phyloP scores from a whole-genome alignment of 2,329 filamentous ascomycete species.

The Triangularia verruculosa region DNA sequence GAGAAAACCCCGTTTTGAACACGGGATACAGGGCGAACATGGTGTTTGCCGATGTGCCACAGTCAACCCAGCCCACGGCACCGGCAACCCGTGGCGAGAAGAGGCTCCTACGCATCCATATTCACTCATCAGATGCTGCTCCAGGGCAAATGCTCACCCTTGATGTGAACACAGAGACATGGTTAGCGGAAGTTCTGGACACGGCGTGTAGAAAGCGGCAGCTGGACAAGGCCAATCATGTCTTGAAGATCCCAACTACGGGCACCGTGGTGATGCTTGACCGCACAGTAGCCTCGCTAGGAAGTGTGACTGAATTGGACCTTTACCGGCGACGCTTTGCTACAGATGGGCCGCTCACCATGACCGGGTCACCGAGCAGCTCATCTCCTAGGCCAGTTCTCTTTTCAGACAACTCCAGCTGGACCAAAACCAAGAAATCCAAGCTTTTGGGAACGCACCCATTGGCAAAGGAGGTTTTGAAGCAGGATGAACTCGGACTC shows the following conservation, averaged over 20 bases:
- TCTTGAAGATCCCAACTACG: slow-evolving; percentile 72
- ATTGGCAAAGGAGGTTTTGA: slow-evolving; percentile 60
- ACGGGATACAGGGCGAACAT: slow-evolving; percentile 57
- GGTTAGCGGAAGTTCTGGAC: slow-evolving; percentile 78
- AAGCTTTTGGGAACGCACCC: slow-evolving; percentile 60
- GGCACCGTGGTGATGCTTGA: slow-evolving; percentile 74
- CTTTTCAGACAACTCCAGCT: slow-evolving; percentile 48
- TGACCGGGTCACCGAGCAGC: slow-evolving; percentile 66
- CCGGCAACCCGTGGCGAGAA: slow-evolving; percentile 58
- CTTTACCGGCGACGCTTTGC: slow-evolving; percentile 72
- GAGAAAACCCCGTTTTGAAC: slow-evolving; percentile 59
- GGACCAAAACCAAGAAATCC: slow-evolving; percentile 53
- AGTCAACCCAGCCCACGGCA: slow-evolving; percentile 34
- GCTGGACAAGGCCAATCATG: slow-evolving; percentile 74
- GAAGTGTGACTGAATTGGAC: slow-evolving; percentile 71
- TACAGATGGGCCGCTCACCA: slow-evolving; percentile 67
- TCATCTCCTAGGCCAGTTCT: slow-evolving; percentile 65
- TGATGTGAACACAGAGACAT: slow-evolving; percentile 77
- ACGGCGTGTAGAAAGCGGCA: slow-evolving; percentile 73
- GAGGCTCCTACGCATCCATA: slow-evolving; percentile 69
- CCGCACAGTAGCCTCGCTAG: slow-evolving; percentile 74
- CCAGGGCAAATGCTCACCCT: slow-evolving; percentile 72
- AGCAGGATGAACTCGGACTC: slow-evolving; percentile 55
- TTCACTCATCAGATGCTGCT: slow-evolving; percentile 64
- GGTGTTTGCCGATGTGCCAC: slow-evolving; percentile 57